A percentile compares a stretch with the other conserved stretches of the same genome.
phyloP scores from a whole-genome alignment of 768 basidiomycete genomes.

The Tulasnella sp. region DNA sequence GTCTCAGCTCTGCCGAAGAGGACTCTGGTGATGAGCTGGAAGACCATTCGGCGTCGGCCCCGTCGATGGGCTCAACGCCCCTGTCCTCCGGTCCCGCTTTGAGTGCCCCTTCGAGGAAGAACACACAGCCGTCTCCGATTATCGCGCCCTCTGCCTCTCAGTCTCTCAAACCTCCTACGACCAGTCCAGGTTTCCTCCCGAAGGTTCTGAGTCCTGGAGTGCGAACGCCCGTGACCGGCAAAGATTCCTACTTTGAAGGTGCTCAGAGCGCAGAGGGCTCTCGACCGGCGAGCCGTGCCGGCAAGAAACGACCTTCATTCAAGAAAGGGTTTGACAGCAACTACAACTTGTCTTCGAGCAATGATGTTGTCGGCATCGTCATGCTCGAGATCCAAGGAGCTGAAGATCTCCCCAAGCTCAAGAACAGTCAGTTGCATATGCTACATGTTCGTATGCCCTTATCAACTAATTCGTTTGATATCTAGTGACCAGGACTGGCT shows the following conservation, averaged over 20 bases:
- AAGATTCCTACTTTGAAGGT: not conserved
- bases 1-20: slow-evolving; percentile 44
- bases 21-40: slow-evolving; percentile 33
- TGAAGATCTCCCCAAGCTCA: slow-evolving; percentile 69
- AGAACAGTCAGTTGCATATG: slow-evolving; percentile 57
- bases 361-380: slow-evolving; percentile 89
- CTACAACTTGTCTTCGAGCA: slow-evolving; percentile 52
- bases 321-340: slow-evolving; percentile 23
- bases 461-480: not conserved
- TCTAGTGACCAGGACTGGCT: slow-evolving; percentile 74
- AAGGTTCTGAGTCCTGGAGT: slow-evolving; percentile 28
- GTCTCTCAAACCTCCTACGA: not conserved
- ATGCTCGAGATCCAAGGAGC: slow-evolving; percentile 86
- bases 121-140: slow-evolving; percentile 1
- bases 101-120: slow-evolving; percentile 7
- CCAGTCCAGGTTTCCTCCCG: slow-evolving; percentile 21
- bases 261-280: not conserved
- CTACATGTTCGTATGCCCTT: slow-evolving; percentile 5
- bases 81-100: slow-evolving; percentile 13
- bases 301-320: slow-evolving; percentile 19
- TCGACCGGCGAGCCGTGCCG: slow-evolving; percentile 9
- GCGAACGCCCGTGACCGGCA: slow-evolving; percentile 22
- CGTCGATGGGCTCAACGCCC: not conserved
- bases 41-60: slow-evolving; percentile 13
- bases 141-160: slow-evolving; percentile 7